phyloP scores from a whole-genome alignment of 345 rosid genomes.

The Erucastrum elatum region DNA sequence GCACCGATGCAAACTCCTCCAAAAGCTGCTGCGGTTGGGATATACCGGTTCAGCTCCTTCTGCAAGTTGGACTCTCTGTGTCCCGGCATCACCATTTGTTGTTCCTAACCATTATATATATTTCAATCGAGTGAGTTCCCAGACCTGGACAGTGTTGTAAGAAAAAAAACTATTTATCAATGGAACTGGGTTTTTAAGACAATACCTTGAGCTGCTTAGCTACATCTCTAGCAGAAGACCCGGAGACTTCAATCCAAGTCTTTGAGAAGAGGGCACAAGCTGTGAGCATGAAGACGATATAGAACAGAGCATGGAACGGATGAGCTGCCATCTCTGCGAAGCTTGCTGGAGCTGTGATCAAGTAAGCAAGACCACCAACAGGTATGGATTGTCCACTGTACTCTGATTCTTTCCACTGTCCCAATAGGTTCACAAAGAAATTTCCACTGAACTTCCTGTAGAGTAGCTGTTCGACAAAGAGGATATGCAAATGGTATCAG shows the following conservation, averaged over 20 bases:
- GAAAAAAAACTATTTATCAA: neutral
- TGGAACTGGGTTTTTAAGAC: neutral
- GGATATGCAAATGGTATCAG: slow-evolving; percentile 5
- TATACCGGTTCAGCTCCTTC: slow-evolving; percentile 70
- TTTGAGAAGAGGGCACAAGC: slow-evolving; percentile 82
- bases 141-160: neutral
- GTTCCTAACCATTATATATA: slow-evolving; percentile 47
- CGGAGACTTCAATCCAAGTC: slow-evolving; percentile 82
- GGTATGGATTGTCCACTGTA: slow-evolving; percentile 73
- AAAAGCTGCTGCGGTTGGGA: slow-evolving; percentile 78
- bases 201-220: slow-evolving; percentile 80
- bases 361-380: slow-evolving; percentile 73
- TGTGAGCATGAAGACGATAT: slow-evolving; percentile 68
- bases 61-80: slow-evolving; percentile 69
- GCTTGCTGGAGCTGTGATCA: slow-evolving; percentile 71
- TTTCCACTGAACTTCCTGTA: slow-evolving; percentile 67
- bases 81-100: slow-evolving; percentile 90
- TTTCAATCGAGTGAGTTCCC: neutral
- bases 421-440: slow-evolving; percentile 69
- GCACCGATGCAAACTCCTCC: slow-evolving; percentile 85
- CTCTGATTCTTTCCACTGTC: slow-evolving; percentile 75
- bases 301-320: slow-evolving; percentile 78
- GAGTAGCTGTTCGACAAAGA: slow-evolving; percentile 50
- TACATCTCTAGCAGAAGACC: slow-evolving; percentile 78
- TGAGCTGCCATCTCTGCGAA: slow-evolving; percentile 73